Evolutionary conservation across 1,284 basidiomycete species (phyloP), one percentile per base, ranked within the genome.

Genomic region (Neonothopanus nambi): DNA sequence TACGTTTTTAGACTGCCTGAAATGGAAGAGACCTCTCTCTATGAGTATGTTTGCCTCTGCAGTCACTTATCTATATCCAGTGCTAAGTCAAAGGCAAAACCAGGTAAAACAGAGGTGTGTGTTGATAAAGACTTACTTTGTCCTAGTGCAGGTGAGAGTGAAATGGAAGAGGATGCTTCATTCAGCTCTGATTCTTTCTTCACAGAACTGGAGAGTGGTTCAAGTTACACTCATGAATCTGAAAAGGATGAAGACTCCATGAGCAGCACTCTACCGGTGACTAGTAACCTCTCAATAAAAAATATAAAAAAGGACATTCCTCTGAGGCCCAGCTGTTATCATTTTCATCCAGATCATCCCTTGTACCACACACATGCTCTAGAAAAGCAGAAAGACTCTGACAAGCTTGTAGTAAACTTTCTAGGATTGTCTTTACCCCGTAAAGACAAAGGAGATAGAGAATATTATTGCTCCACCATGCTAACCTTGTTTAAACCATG

Each of bases 1-100:
- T 64, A 65, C 42, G 56, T 55, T 23, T 56, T 50, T 48, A 21
- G 60, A 33, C 61, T 61, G 15, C 13, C 11, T 33, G 13, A 41
- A 18, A 37, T 54, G 28, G 26, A 39, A 17, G 15, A 50, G 20
- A 36, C 44, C 2, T 18, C 47, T 28, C 43, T 59, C 7, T 59
- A 51, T 54, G 47, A 54, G 11, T 59, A 51, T 51, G 40, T 48
- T 30, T 4, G 47, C 15, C n/a, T 18, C 6, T 44, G 24, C 23
- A 44, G 5, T 5, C 20, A 23, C 17, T 5, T 28, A 11, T n/a
- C n/a, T n/a, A 28, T 11, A 5, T 28, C 11, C 5, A 5, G 5
- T 28, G 26, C 5, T 24, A 26, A 5, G 24, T n/a, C 12, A 44
- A 46, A 35, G 35, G 9, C 11, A 17, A 37, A 39, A n/a, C n/a